Evolutionary conservation across 805 yeast genomes (phyloP), one percentile per base, ranked within the genome.

Genomic region (Maudiozyma bulderi): DNA sequence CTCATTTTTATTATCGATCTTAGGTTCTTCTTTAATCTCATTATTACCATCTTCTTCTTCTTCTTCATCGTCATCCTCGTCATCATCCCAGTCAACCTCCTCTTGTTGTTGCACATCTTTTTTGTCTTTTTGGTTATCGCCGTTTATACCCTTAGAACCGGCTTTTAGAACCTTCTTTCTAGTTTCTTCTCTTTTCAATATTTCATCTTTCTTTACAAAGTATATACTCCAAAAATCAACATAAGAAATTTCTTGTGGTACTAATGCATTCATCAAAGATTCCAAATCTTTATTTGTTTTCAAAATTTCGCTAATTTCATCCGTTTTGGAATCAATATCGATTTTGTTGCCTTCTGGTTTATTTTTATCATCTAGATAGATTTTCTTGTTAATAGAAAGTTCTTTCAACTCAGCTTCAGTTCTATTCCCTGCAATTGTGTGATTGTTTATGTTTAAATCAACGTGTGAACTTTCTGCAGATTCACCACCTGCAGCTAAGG

Each of bases 141-240:
- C 72, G 30, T 49, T 55, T 45, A 69, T 68, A 47, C 66, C 68
- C 38, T 74, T 44, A 38, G 55, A 54, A 46, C 69, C 69, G 50
- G 66, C 69, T 34, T 74, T 69, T 43, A 86, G 69, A 48, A 86
- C 70, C 54, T 75, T 74, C 65, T 82, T 82, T 60, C 95, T 74
- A 61, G 80, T 74, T 57, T 70, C 69, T 57, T 88, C 95, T 56
- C 77, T 81, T 43, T 74, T 73, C 40, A 76, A 72, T 20, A 87
- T 77, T 55, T 73, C 72, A 10, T 67, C 62, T 50, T 75, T 77
- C 58, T 75, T 70, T 47, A 68, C 71, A 65, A 79, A 84, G 66
- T 86, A 89, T 34, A 81, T 73, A 43, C 71, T 68, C 97, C 97
- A 90, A 64, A 90, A 90, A 44, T 71, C 70, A 29, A 74, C 69